Evolutionary conservation across 2,329 filamentous ascomycete species (phyloP).

Genomic region (Colletotrichum liriopes): DNA sequence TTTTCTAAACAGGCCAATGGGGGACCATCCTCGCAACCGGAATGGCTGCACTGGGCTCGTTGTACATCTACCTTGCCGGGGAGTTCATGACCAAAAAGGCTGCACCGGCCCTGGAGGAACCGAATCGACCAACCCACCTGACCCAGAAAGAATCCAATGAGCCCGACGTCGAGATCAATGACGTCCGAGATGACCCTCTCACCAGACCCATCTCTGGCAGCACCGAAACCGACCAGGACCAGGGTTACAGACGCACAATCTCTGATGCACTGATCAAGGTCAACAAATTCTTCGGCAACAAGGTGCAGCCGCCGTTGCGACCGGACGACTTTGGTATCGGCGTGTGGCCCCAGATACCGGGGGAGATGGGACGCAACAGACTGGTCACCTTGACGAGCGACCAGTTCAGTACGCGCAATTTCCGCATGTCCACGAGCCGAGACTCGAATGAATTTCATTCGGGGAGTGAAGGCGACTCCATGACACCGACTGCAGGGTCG

Average conservation of each 20-base stretch:
- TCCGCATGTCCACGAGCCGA: constrained; percentile 45
- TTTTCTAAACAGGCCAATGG: constrained; percentile 67
- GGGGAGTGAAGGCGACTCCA: constrained; percentile 26
- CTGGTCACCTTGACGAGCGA: constrained; percentile 56
- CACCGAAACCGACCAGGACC: background rate
- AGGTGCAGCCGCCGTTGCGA: background rate
- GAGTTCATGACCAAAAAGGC: constrained; percentile 45
- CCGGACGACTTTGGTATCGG: constrained; percentile 1
- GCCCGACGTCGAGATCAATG: background rate
- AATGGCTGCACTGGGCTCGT: constrained; percentile 71
- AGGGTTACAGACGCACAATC: constrained; percentile 54
- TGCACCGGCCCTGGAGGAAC: background rate
- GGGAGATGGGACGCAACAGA: constrained; percentile 64
- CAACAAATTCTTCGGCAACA: constrained; percentile 63
- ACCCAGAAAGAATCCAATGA: background rate
- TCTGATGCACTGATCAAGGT: constrained; percentile 60
- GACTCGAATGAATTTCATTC: constrained; percentile 38
- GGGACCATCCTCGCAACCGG: constrained; percentile 71
- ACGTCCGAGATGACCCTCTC: background rate
- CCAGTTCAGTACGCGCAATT: constrained; percentile 51
- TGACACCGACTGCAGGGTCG: constrained; percentile 10
- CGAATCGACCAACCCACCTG: background rate
- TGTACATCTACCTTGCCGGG: constrained; percentile 67
- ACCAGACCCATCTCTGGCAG: background rate
- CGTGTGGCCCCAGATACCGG: constrained; percentile 70